Evolutionary conservation across 2,329 filamentous ascomycete species (phyloP), one percentile per base, ranked within the genome.

Genomic region (Talaromyces albobiverticillius): DNA sequence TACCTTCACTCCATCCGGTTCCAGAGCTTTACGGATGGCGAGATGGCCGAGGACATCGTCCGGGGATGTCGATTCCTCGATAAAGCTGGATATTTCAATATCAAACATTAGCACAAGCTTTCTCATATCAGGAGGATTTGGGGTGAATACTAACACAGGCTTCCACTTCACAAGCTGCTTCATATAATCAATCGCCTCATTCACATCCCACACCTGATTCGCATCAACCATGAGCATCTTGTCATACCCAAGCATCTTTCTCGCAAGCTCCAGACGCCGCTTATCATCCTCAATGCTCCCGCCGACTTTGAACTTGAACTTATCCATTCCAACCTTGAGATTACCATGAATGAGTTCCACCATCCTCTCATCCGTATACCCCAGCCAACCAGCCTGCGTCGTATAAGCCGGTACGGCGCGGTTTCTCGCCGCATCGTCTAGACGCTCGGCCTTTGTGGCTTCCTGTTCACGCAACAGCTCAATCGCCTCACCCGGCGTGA

Each of bases 11-110:
- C 70, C 70, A 58, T 73, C 58, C 7, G 70, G 68, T 40, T 82
- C 81, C 9, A 96, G 83, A 4, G 90, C 90, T 57, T 93, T 86
- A 48, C 88, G 84, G 63, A 95, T 85, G 2, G 89, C 86, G 68
- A 88, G 89, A 80, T 96, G 91, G 54, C 91, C 91, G 52, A 93
- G 84, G 55, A 95, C 85, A 69, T 95, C 91, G 67, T 95, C 90
- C 11, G 91, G 91, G 22, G 85, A 89, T 14, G 91, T 96, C 2
- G 91, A 91, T 79, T 96, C 41, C 18, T 45, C 41, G 14, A 22
- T 22, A n/a, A 23, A 45, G 20, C 18, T n/a, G n/a, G n/a, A n/a
- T n/a, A n/a, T n/a, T n/a, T n/a, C n/a, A 41, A 41, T 16, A 41
- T n/a, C 14, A n/a, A n/a, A n/a, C n/a, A n/a, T n/a, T 7, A 41